phyloP scores from a whole-genome alignment of 169 alveolate genomes.

The Babesia sp. region DNA sequence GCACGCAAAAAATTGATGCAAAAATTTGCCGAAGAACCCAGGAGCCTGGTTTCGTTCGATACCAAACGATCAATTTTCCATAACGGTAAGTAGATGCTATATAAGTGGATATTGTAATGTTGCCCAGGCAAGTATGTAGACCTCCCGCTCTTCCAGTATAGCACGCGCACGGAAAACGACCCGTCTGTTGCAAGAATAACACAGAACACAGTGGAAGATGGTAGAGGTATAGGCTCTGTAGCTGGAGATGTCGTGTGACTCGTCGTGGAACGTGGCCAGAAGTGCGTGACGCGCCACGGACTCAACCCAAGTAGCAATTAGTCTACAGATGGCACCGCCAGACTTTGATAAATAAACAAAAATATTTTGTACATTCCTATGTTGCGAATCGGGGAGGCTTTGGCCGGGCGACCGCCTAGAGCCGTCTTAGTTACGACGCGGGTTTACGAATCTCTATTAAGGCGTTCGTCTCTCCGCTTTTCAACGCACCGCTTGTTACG shows the following conservation, averaged over 20 bases:
- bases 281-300: neutral
- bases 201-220: neutral
- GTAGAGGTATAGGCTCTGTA: neutral
- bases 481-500: conserved; percentile 43
- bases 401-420: conserved; percentile 7
- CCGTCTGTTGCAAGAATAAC: conserved; percentile 26
- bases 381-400: neutral
- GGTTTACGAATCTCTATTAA: neutral
- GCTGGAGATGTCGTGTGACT: neutral
- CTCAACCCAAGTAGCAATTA: no score
- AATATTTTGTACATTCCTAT: conserved; percentile 8
- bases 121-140: conserved; percentile 54
- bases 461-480: neutral
- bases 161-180: conserved; percentile 36
- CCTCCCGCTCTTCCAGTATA: conserved; percentile 55
- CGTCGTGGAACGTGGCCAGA: neutral
- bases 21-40: conserved; percentile 43
- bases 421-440: neutral
- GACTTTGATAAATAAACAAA: no score
- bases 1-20: conserved; percentile 49
- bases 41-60: conserved; percentile 64
- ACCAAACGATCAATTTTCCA: conserved; percentile 60
- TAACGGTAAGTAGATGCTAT: conserved; percentile 35
- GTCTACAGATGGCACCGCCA: no score
- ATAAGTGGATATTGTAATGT: neutral